These are phyloP conservation scores for Saitozyma podzolica DNA, from an alignment of 768 basidiomycete genomes.

Conservation along the genomic window DNA sequence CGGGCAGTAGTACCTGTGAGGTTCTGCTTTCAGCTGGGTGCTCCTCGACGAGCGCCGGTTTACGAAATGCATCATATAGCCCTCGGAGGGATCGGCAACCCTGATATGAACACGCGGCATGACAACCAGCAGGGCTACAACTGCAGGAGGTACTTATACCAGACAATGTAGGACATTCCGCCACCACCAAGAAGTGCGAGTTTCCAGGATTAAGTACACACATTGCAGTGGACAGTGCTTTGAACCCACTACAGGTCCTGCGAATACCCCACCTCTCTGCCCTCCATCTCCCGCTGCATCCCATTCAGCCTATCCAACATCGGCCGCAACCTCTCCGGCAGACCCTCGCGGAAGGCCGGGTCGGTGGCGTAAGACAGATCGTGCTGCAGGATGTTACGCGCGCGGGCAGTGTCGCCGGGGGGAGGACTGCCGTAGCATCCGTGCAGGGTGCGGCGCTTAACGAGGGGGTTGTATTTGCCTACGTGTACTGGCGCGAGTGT, in stretches of 20 bases:
- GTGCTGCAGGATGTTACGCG: conserved; percentile 74
- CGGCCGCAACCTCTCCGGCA: conserved; percentile 52
- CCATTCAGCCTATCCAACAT: conserved; percentile 65
- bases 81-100: too few relatives aligned
- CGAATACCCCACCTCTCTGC: conserved; percentile 61
- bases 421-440: conserved; percentile 64
- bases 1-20: too few relatives aligned
- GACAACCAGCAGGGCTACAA: too few relatives aligned
- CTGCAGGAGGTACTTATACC: too few relatives aligned
- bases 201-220: too few relatives aligned
- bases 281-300: conserved; percentile 56
- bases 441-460: conserved; percentile 67
- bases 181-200: too few relatives aligned
- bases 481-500: conserved; percentile 60
- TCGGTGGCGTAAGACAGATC: conserved; percentile 53
- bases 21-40: too few relatives aligned
- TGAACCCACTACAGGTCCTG: conserved; percentile 36
- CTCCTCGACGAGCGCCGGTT: too few relatives aligned
- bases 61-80: too few relatives aligned
- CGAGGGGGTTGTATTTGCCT: conserved; percentile 61
- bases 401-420: conserved; percentile 64
- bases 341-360: conserved; percentile 1
- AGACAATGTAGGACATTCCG: too few relatives aligned
- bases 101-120: too few relatives aligned
- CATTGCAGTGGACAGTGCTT: too few relatives aligned